Evolutionary conservation across 148 eudicot genomes (phyloP).

Genomic region (Rhododendron mucronatum): DNA sequence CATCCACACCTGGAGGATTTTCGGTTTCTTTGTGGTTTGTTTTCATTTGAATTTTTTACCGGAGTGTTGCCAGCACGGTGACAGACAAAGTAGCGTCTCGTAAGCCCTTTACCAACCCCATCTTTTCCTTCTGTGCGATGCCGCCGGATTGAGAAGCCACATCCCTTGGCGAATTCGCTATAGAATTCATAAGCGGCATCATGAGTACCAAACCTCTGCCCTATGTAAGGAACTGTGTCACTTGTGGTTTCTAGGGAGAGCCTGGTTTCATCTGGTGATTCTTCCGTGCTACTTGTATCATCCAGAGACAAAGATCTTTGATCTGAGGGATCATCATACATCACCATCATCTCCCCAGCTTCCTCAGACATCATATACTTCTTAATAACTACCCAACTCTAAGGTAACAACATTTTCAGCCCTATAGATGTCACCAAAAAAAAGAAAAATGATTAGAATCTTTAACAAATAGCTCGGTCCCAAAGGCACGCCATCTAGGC

Average conservation of each 20-base stretch:
- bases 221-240: conserved; percentile 69
- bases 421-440: background rate
- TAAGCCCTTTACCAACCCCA: conserved; percentile 94
- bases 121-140: conserved; percentile 96
- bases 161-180: conserved; percentile 71
- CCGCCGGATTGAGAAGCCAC: conserved; percentile 94
- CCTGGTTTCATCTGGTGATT: conserved; percentile 68
- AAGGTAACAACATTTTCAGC: conserved; percentile 4
- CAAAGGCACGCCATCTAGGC: background rate
- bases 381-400: conserved; percentile 12
- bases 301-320: conserved; percentile 79
- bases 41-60: conserved; percentile 52
- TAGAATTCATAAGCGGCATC: conserved; percentile 93
- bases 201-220: conserved; percentile 81
- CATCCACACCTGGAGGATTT: conserved; percentile 97
- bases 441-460: background rate
- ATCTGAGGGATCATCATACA: conserved; percentile 73
- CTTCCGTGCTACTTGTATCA: conserved; percentile 79
- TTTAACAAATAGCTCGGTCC: background rate
- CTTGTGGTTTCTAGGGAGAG: conserved; percentile 53
- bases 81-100: conserved; percentile 90
- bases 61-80: conserved; percentile 98
- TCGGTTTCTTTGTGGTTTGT: conserved; percentile 80
- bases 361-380: conserved; percentile 52
- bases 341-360: conserved; percentile 46